phyloP scores from a whole-genome alignment of 441 rosid genomes.

The Rhodomyrtus psidioides region DNA sequence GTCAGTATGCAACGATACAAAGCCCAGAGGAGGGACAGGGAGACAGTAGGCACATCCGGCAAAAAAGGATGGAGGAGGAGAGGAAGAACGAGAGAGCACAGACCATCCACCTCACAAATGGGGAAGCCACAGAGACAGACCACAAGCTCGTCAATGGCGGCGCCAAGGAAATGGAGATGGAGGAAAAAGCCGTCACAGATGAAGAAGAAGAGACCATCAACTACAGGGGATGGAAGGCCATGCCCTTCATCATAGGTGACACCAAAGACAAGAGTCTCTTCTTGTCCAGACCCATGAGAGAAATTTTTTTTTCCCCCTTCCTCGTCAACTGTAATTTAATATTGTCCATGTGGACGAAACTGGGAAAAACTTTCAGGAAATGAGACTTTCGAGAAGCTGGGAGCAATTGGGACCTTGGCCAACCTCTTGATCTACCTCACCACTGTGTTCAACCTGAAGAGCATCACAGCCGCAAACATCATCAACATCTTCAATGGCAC shows the following conservation, averaged over 20 bases:
- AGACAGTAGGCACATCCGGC: background rate
- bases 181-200: background rate
- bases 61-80: background rate
- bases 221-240: background rate
- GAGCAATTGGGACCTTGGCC: constrained; percentile 40
- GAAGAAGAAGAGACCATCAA: background rate
- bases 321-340: background rate
- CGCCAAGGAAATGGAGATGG: background rate
- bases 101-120: background rate
- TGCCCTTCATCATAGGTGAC: constrained; percentile 3
- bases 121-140: background rate
- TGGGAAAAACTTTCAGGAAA: constrained; percentile 22
- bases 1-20: background rate
- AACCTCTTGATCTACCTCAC: constrained; percentile 46
- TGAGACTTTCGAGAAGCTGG: constrained; percentile 55
- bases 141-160: background rate
- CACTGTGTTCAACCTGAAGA: constrained; percentile 35
- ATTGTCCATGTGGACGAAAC: background rate
- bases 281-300: background rate
- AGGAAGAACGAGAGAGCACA: background rate
- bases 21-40: background rate
- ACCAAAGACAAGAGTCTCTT: background rate
- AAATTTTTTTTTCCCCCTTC: background rate
- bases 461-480: constrained; percentile 33
- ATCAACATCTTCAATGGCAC: constrained; percentile 38